A percentile compares a stretch with the other conserved stretches of the same genome.
phyloP scores from a whole-genome alignment of 257 asterid genomes.

The Capsicum rhomboideum region DNA sequence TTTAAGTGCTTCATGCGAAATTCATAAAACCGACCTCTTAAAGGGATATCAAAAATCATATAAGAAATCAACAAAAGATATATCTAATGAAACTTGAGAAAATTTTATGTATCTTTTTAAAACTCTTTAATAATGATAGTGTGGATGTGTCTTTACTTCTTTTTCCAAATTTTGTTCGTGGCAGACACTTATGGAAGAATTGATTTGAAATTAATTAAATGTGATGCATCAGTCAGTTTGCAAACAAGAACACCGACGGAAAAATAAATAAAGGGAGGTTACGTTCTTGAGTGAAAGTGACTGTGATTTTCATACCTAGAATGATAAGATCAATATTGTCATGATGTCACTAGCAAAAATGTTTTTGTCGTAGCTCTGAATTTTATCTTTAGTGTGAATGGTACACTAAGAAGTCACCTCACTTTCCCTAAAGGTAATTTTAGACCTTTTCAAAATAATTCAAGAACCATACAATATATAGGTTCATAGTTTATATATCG shows the following conservation, averaged over 20 bases:
- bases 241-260: not conserved
- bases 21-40: not conserved
- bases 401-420: not conserved
- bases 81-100: not conserved
- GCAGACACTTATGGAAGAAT: no score
- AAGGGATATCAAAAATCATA: not conserved
- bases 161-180: not conserved
- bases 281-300: not conserved
- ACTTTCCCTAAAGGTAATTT: not conserved
- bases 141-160: not conserved
- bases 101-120: no score
- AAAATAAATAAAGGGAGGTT: not conserved
- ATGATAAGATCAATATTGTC: slow-evolving; percentile 26
- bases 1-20: not conserved
- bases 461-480: not conserved
- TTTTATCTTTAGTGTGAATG: slow-evolving; percentile 9
- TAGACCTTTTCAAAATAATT: not conserved
- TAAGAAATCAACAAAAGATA: not conserved
- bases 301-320: slow-evolving; percentile 8
- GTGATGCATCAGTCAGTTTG: no score
- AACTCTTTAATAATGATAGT: no score
- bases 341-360: slow-evolving; percentile 31
- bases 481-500: not conserved
- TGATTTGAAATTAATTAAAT: no score
- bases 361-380: slow-evolving; percentile 33